Evolutionary conservation across 1,284 basidiomycete genomes (phyloP).

Genomic region (Ganoderma leucocontextum): DNA sequence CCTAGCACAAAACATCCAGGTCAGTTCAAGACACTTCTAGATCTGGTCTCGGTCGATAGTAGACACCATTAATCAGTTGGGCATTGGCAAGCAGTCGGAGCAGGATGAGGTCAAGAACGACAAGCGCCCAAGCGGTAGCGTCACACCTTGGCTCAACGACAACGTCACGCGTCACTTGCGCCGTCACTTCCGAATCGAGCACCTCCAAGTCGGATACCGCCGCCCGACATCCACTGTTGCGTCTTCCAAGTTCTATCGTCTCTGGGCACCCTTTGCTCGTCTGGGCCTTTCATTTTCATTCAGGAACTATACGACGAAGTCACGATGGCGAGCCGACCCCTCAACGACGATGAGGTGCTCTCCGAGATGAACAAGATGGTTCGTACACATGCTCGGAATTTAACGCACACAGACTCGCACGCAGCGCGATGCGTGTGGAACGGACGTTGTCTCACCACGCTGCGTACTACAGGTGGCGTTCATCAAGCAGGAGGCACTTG

Average conservation of each 20-base stretch:
- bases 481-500: constrained; percentile 96
- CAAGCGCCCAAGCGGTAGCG: constrained; percentile 8
- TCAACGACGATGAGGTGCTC: constrained; percentile 97
- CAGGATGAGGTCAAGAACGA: not conserved
- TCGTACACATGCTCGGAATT: constrained; percentile 28
- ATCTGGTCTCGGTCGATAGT: not conserved
- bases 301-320: not conserved
- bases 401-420: not conserved
- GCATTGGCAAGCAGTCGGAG: not conserved
- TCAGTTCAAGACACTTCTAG: not conserved
- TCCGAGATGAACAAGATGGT: constrained; percentile 99
- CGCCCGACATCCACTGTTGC: constrained; percentile 9
- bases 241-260: constrained; percentile 9
- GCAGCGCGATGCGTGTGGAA: not conserved
- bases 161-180: constrained; percentile 11
- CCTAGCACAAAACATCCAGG: not conserved
- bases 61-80: no score
- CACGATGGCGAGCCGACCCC: constrained; percentile 69
- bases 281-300: not conserved
- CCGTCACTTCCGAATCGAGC: constrained; percentile 18
- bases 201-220: constrained; percentile 4
- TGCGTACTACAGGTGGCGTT: constrained; percentile 78
- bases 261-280: constrained; percentile 1
- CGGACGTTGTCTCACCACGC: constrained; percentile 10
- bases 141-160: not conserved